Base-by-base conservation (phyloP, 768 basidiomycete species). In the Mycena leptocephala region DNA sequence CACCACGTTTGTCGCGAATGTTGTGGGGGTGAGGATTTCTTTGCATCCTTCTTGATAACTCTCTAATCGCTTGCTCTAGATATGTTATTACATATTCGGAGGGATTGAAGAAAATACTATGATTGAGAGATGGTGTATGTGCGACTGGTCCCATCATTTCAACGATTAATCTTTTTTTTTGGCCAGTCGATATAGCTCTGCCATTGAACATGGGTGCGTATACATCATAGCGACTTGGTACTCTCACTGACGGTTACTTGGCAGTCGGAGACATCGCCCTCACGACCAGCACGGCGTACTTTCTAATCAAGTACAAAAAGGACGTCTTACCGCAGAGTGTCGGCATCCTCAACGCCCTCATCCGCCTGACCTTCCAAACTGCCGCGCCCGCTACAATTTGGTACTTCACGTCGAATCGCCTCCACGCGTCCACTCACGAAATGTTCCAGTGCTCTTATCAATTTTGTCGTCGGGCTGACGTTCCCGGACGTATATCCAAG, bases 301-400 rank as follows among this genome's bases (percentile, higher is more conserved):
- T 80, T 70, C 78, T 85, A 10, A 37, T 85, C 43, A 79, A 69
- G 55, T 79, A 76, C 11, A 82, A 76, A 55, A 76, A 74, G 48
- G 78, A 81, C 18, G 83, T 81, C 24, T 67, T 83, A 4, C 81
- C 83, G 18, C 80, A 82, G 80, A 82, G 81, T n/a, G 76, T 79
- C 24, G 81, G 83, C 46, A 33, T 82, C 32, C 75, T 85, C 72
- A 77, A 66, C 16, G 72, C 84, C 1, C 79, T 85, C n/a, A 77
- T 83, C 8, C 80, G 81, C 28, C 76, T 85, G 14, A 83, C 83
- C 0, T 84, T 83, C 43, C 78, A 82, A 68, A 82, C 82, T 5
- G 79, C 82, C 2, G 81, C 83, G 24, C 84, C 84, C n/a, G 82
- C 84, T 48, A 78, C 84, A 4, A 20, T 84, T n/a, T 83, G 82